These are phyloP conservation scores for Chlorella variabilis DNA, from an alignment of 163 green algal species.

Conservation along the genomic window DNA sequence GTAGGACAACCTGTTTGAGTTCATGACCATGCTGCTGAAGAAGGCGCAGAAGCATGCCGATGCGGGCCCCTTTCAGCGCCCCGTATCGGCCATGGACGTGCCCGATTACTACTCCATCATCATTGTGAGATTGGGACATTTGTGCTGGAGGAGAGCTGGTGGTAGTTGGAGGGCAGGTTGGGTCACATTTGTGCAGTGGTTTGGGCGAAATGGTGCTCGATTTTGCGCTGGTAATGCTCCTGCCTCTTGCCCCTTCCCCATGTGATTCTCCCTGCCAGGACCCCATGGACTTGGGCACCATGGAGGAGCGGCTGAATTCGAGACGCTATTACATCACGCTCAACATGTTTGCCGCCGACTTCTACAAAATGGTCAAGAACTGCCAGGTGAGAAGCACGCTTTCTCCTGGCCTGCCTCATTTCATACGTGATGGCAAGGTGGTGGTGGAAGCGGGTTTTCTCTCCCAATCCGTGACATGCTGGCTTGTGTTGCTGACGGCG, in stretches of 20 bases:
- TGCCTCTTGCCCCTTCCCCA: neutral
- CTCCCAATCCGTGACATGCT: too few species aligned
- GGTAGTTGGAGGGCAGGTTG: too few species aligned
- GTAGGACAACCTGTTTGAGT: conserved; percentile 67
- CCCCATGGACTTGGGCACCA: conserved; percentile 71
- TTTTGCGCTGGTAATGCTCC: neutral
- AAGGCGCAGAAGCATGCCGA: conserved; percentile 70
- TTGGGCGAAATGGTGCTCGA: too few species aligned
- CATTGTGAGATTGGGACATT: conserved; percentile 46
- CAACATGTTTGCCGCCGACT: conserved; percentile 86
- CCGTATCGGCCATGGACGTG: conserved; percentile 84
- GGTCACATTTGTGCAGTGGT: too few species aligned
- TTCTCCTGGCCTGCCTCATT: too few species aligned
- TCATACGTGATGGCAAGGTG: too few species aligned
- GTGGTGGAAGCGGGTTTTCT: too few species aligned
- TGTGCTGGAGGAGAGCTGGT: too few species aligned
- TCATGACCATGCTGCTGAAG: conserved; percentile 61
- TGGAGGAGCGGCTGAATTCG: conserved; percentile 65
- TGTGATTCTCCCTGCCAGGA: conserved; percentile 52
- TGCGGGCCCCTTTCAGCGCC: conserved; percentile 86
- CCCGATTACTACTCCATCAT: conserved; percentile 96
- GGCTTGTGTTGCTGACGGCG: neutral
- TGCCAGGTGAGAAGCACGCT: conserved; percentile 22
- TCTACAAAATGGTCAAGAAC: conserved; percentile 40
- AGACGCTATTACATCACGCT: conserved; percentile 86